phyloP scores from a whole-genome alignment of 2,329 filamentous ascomycete genomes.

The Cytospora leucostoma region DNA sequence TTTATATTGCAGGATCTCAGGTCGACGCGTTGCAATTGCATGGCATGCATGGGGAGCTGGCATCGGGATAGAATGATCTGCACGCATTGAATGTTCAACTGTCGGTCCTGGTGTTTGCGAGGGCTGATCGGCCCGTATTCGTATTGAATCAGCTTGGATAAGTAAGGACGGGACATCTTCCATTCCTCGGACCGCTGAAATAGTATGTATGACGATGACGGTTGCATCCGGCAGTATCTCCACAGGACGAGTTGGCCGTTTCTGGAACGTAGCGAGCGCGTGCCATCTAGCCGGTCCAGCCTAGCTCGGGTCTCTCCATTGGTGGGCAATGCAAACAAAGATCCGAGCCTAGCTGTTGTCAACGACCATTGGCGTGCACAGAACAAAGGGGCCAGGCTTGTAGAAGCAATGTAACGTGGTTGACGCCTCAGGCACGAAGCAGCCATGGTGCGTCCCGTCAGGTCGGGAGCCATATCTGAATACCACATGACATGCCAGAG shows the following conservation, averaged over 20 bases:
- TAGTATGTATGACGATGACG: not conserved
- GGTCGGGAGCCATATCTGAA: conserved; percentile 1
- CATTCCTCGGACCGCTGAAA: not conserved
- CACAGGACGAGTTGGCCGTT: not conserved
- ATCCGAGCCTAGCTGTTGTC: not conserved
- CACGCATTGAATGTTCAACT: not conserved
- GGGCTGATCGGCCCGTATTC: too few species aligned
- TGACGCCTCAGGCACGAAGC: conserved; percentile 5
- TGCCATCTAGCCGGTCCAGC: not conserved
- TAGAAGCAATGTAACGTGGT: conserved; percentile 16
- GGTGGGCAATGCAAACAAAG: not conserved
- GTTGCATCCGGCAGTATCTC: not conserved
- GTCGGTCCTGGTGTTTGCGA: not conserved
- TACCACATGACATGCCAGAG: conserved; percentile 1
- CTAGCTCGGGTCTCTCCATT: not conserved
- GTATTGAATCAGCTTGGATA: not conserved
- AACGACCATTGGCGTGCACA: not conserved
- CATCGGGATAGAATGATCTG: not conserved
- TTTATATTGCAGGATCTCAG: conserved; percentile 4
- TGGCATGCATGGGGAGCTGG: not conserved
- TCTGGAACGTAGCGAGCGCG: not conserved
- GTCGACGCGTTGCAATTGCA: not conserved
- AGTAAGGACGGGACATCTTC: not conserved
- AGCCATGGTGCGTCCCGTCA: conserved; percentile 12
- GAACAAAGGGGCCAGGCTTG: conserved; percentile 1